Base-by-base conservation (phyloP, 2,329 filamentous ascomycete species). In the Penicillium sp. region DNA sequence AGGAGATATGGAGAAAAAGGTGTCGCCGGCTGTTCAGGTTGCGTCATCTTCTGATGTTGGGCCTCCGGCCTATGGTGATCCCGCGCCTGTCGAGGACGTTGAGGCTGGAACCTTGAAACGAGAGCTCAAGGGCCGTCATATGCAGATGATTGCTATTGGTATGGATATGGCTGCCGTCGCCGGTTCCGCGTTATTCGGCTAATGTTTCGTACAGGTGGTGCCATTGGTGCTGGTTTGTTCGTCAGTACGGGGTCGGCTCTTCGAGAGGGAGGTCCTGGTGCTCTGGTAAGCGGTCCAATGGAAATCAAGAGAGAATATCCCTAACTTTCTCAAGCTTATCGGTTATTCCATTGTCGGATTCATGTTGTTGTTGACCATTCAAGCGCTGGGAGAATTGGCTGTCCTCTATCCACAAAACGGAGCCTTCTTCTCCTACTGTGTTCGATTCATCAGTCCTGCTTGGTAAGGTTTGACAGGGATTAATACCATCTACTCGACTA, bases 371-470 rank as follows among this genome's bases (percentile, higher is more conserved):
- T 80, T 83, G 63, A 84, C 81, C 9, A 78, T 84, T 63, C 81
- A 84, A 62, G 82, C 84, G 25, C 74, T 87, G 47, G 84, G 81
- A 44, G 85, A 87, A 73, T 59, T 87, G 55, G 82, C 83, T 46
- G 82, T 86, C 47, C 79, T 85, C 57, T 86, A 82, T 54, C 85
- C 84, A 0, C 79, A 86, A 55, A 84, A 84, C 56, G 85, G 85
- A 44, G 83, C 82, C 58, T 86, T 87, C 71, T 85, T 81, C 68
- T 81, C 80, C n/a, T 86, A 86, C 62, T 77, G 82, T 43, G 78
- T 81, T 49, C 81, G 83, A 48, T 87, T 87, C 61, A 74, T 86
- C 56, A 84, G 86, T 61, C 84, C 84, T 25, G 79, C 83, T 18
- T 82, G 80, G 79, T 78, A 37, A 57, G 60, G 59, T 31, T 43